Evolutionary conservation across 2,329 filamentous ascomycete genomes (phyloP).

Genomic region (Emergomyces pasteurianus): DNA sequence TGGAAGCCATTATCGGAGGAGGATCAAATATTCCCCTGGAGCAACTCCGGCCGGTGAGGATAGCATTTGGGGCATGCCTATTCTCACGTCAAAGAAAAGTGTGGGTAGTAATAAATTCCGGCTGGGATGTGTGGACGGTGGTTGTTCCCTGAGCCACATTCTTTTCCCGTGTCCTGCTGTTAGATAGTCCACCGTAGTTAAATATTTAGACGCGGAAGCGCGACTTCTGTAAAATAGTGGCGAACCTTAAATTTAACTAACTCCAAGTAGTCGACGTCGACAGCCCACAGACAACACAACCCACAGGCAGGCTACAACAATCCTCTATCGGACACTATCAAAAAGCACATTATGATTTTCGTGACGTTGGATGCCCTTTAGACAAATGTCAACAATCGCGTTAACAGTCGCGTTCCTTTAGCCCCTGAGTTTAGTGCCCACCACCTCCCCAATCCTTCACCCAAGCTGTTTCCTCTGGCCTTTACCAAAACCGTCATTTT

Average conservation of each 20-base stretch:
- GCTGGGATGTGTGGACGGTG: slow-evolving; percentile 8
- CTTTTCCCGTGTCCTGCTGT: not conserved
- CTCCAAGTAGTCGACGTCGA: not conserved
- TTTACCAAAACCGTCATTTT: not conserved
- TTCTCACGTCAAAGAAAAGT: slow-evolving; percentile 12
- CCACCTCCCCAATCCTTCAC: not conserved
- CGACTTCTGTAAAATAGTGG: slow-evolving; percentile 1
- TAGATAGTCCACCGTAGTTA: no score
- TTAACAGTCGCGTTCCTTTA: not conserved
- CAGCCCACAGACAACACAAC: not conserved
- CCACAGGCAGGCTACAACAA: not conserved
- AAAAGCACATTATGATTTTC: not conserved
- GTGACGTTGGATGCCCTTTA: not conserved
- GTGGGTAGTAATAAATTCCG: slow-evolving; percentile 9
- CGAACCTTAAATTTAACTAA: not conserved
- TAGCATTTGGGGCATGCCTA: slow-evolving; percentile 17
- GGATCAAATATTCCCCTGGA: slow-evolving; percentile 13
- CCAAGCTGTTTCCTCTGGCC: not conserved
- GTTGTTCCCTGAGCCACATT: not conserved
- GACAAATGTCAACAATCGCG: not conserved
- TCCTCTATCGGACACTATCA: not conserved
- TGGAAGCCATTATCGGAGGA: slow-evolving; percentile 60
- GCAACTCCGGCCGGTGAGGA: slow-evolving; percentile 15
- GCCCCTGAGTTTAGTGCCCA: not conserved
- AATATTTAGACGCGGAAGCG: slow-evolving; percentile 5